phyloP scores from a whole-genome alignment of 2,329 filamentous ascomycete species.

The Beauveria rudraprayagi region DNA sequence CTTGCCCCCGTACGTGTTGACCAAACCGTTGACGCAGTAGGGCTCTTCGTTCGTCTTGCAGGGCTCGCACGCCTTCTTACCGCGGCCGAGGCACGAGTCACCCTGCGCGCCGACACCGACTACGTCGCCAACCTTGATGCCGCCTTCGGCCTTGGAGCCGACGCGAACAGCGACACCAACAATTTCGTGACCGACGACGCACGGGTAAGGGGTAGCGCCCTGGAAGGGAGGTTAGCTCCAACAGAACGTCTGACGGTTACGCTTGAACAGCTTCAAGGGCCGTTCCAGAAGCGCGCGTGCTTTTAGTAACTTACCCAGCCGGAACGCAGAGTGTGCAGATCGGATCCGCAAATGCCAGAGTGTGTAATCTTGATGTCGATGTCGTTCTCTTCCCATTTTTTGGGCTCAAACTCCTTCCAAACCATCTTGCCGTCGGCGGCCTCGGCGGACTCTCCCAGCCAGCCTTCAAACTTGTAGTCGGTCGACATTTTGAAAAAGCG shows the following conservation, averaged over 20 bases:
- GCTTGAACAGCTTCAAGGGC: not conserved
- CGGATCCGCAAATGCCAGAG: slow-evolving; percentile 58
- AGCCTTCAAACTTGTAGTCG: slow-evolving; percentile 42
- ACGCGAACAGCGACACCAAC: slow-evolving; percentile 50
- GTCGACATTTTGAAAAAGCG: slow-evolving; percentile 20
- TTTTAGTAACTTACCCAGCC: slow-evolving; percentile 37
- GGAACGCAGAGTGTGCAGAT: slow-evolving; percentile 50
- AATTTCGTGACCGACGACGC: slow-evolving; percentile 58
- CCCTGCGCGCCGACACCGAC: slow-evolving; percentile 57
- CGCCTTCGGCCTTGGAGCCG: slow-evolving; percentile 35
- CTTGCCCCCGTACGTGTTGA: slow-evolving; percentile 44
- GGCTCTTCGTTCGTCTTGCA: slow-evolving; percentile 34
- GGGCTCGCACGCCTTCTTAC: slow-evolving; percentile 27
- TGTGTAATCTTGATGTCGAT: slow-evolving; percentile 58
- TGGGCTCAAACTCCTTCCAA: slow-evolving; percentile 51
- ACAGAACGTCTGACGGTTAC: no score
- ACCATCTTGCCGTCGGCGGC: slow-evolving; percentile 43
- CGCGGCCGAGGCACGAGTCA: slow-evolving; percentile 40
- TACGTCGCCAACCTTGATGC: slow-evolving; percentile 53
- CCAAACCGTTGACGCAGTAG: slow-evolving; percentile 30
- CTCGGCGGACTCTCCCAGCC: slow-evolving; percentile 36
- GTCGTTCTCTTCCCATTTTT: slow-evolving; percentile 58
- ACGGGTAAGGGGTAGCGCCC: slow-evolving; percentile 27
- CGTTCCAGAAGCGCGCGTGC: slow-evolving; percentile 27
- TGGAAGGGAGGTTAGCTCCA: not conserved